A percentile compares a stretch with the other conserved stretches of the same genome.
These are phyloP conservation scores for Pseudogymnoascus sp. DNA, from an alignment of 2,329 filamentous ascomycete genomes.

Conservation along the genomic window DNA sequence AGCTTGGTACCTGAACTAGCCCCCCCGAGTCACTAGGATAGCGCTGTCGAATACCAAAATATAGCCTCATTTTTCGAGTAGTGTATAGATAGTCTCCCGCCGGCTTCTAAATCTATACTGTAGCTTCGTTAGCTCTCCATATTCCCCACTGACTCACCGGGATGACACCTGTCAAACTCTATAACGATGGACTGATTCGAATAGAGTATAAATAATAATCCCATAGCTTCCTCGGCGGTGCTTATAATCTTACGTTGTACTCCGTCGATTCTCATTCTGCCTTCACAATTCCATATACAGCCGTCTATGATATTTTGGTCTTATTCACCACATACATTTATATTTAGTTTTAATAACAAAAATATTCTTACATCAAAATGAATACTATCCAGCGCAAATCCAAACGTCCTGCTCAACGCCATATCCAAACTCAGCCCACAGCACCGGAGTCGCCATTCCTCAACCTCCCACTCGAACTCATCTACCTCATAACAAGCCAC, in stretches of 20 bases:
- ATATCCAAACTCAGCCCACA: background rate
- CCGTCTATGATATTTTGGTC: background rate
- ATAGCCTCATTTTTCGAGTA: background rate
- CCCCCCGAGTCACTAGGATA: background rate
- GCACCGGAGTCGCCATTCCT: slow-evolving; percentile 6
- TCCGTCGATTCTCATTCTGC: background rate
- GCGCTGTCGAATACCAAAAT: background rate
- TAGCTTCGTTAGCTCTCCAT: background rate
- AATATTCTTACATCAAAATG: background rate
- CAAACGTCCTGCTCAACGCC: background rate
- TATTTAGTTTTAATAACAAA: background rate
- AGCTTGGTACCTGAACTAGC: background rate
- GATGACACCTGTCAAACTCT: background rate
- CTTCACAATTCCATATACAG: background rate
- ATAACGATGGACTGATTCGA: background rate
- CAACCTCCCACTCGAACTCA: slow-evolving; percentile 14
- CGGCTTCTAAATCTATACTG: background rate
- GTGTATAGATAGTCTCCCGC: background rate
- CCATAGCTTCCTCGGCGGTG: background rate
- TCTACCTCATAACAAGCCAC: slow-evolving; percentile 12
- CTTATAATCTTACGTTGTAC: background rate
- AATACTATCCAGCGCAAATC: background rate
- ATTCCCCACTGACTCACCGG: background rate
- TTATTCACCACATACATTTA: background rate
- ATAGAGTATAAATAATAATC: background rate